Percentiles rank a stretch among this genome's conserved stretches.
These are phyloP conservation scores for Populus simonii DNA, from an alignment of 345 rosid genomes.

Conservation along the genomic window DNA sequence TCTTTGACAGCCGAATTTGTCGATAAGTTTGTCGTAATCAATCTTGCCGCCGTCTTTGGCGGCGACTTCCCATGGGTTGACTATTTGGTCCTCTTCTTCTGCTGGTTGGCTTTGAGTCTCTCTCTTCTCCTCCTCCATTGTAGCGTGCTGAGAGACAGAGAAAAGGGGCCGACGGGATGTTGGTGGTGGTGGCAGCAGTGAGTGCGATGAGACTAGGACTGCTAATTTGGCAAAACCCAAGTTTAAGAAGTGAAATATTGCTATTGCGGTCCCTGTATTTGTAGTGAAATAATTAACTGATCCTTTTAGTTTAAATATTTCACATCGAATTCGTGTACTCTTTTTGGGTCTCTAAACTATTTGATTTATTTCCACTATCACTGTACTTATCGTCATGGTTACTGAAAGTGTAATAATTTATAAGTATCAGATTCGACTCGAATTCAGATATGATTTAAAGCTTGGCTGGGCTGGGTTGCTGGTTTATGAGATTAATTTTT, in stretches of 20 bases:
- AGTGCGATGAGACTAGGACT: neutral
- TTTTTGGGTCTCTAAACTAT: no score
- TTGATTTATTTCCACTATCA: no score
- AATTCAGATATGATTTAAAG: no score
- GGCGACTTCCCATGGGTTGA: slow-evolving; percentile 92
- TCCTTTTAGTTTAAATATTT: neutral
- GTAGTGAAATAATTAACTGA: neutral
- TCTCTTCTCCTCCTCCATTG: neutral
- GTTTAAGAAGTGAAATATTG: neutral
- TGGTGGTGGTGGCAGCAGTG: neutral
- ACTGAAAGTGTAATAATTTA: no score
- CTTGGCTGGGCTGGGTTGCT: no score
- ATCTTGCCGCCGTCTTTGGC: slow-evolving; percentile 68
- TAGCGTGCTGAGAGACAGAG: neutral
- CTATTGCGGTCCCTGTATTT: neutral
- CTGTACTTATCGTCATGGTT: no score
- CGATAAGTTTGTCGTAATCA: slow-evolving; percentile 88
- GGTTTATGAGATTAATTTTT: no score
- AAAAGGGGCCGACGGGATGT: neutral
- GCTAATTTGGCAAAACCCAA: neutral
- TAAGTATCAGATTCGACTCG: no score
- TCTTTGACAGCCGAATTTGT: slow-evolving; percentile 83
- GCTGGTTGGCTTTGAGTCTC: neutral
- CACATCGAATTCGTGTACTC: no score
- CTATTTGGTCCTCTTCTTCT: slow-evolving; percentile 35